Conservation (phyloP, 164 flowering plant species). For the Kingdonia uniflora region DNA sequence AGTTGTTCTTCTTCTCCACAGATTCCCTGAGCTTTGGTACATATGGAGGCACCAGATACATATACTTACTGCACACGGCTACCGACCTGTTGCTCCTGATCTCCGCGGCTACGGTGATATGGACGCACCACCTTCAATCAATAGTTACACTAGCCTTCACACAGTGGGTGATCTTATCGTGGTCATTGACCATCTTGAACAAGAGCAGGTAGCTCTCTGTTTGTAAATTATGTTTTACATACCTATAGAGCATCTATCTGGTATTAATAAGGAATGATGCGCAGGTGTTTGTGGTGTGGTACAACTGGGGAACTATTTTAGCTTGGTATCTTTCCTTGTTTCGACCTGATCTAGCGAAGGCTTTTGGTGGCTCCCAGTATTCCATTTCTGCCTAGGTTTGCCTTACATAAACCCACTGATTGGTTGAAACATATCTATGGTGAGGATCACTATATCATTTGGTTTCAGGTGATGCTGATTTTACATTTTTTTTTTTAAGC, state of each 20-base stretch:
- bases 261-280: background rate
- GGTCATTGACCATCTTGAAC: slow-evolving; percentile 45
- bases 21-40: slow-evolving; percentile 41
- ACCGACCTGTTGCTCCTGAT: slow-evolving; percentile 44
- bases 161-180: slow-evolving; percentile 62
- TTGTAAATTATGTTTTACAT: too few species aligned
- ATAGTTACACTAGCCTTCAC: slow-evolving; percentile 38
- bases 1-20: slow-evolving; percentile 26
- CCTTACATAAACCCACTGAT: slow-evolving; percentile 28
- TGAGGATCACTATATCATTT: slow-evolving; percentile 57
- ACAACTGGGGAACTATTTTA: slow-evolving; percentile 71
- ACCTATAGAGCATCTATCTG: too few species aligned
- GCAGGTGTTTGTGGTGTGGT: slow-evolving; percentile 71
- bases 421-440: slow-evolving; percentile 36
- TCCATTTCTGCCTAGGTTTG: slow-evolving; percentile 35
- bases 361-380: slow-evolving; percentile 68
- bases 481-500: background rate
- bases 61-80: slow-evolving; percentile 23
- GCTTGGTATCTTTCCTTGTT: slow-evolving; percentile 61
- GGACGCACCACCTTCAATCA: slow-evolving; percentile 29
- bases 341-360: slow-evolving; percentile 74
- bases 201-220: slow-evolving; percentile 15
- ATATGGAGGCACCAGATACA: slow-evolving; percentile 37
- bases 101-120: slow-evolving; percentile 45
- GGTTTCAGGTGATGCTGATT: slow-evolving; percentile 52